Conservation (phyloP, 345 rosid genomes). For the Gossypium australe region DNA sequence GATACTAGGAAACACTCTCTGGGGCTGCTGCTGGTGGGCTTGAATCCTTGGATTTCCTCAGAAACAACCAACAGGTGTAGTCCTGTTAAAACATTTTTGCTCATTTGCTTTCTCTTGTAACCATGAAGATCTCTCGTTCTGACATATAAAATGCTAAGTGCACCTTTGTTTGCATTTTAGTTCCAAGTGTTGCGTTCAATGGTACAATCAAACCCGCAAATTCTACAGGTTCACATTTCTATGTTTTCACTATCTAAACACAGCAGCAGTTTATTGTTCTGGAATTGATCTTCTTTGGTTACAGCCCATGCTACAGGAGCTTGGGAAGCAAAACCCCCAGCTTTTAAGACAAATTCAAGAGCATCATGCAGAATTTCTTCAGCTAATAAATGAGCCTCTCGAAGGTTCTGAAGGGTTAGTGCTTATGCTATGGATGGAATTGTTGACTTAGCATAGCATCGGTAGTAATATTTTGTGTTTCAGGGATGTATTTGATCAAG, state of each 20-base stretch:
- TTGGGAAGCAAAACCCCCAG: conserved; percentile 96
- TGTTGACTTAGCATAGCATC: neutral
- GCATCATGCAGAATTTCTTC: conserved; percentile 91
- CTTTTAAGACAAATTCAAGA: conserved; percentile 88
- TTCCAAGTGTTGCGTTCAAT: conserved; percentile 87
- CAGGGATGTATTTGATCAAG: conserved; percentile 85
- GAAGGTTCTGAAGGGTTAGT: conserved; percentile 95
- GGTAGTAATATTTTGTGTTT: neutral
- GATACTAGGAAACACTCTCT: conserved; percentile 56
- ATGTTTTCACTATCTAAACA: neutral
- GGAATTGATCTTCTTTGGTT: conserved; percentile 20
- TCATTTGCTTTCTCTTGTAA: conserved; percentile 1
- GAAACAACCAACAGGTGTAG: conserved; percentile 82
- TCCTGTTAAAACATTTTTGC: neutral
- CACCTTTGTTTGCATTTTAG: conserved; percentile 29
- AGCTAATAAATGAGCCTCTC: conserved; percentile 81
- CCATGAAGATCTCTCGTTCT: neutral
- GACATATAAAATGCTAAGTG: neutral
- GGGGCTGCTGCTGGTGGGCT: conserved; percentile 57
- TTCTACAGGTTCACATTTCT: conserved; percentile 57
- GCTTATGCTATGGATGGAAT: neutral
- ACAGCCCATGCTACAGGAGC: conserved; percentile 99
- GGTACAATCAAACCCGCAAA: conserved; percentile 98
- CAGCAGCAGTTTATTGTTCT: neutral
- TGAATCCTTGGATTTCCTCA: conserved; percentile 86